Conservation (phyloP, 2,329 filamentous ascomycete genomes). For the Alternaria burnsii region DNA sequence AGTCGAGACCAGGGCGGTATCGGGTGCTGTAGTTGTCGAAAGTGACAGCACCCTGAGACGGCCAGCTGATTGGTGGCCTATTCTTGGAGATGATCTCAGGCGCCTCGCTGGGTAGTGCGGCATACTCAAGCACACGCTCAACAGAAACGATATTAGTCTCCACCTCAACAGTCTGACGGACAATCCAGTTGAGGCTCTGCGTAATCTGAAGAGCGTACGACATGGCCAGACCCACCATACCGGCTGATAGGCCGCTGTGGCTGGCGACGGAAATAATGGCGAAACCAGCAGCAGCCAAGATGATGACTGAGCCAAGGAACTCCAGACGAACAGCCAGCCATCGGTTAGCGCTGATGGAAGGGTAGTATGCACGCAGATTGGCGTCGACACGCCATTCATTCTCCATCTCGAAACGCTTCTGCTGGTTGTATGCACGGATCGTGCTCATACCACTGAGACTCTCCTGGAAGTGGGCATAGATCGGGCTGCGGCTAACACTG, state of each 20-base stretch:
- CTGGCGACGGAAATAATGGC: constrained; percentile 80
- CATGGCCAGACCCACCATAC: constrained; percentile 91
- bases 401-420: constrained; percentile 85
- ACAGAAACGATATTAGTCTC: constrained; percentile 99
- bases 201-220: constrained; percentile 98
- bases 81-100: constrained; percentile 91
- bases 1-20: constrained; percentile 87
- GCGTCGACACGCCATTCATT: constrained; percentile 98
- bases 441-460: constrained; percentile 92
- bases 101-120: constrained; percentile 87
- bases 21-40: constrained; percentile 95
- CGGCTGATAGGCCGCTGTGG: constrained; percentile 70
- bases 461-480: constrained; percentile 98
- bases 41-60: constrained; percentile 83
- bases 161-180: constrained; percentile 98
- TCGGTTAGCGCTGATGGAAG: constrained; percentile 86
- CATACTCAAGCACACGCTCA: constrained; percentile 96
- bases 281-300: constrained; percentile 84
- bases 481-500: constrained; percentile 92
- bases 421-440: constrained; percentile 92
- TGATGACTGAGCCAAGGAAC: constrained; percentile 94
- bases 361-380: constrained; percentile 93
- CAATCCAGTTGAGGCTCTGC: constrained; percentile 97
- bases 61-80: constrained; percentile 89
- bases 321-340: constrained; percentile 96